A percentile compares a stretch with the other conserved stretches of the same genome.
phyloP scores from a whole-genome alignment of 192 early-diverging fungal genomes.

The Coemansia sp. region DNA sequence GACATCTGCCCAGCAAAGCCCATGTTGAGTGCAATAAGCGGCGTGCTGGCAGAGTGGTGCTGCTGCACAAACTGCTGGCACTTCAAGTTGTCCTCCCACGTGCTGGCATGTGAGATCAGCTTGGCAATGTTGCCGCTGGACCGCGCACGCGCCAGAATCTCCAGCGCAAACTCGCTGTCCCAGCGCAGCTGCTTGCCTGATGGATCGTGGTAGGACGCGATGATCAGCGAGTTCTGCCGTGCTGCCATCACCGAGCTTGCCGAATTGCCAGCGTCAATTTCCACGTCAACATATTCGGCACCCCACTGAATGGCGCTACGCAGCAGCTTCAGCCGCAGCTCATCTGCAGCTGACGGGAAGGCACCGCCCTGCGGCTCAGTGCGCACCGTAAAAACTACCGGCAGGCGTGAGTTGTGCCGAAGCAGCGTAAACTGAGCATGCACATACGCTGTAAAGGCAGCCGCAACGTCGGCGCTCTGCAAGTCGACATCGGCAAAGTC shows the following conservation, averaged over 20 bases:
- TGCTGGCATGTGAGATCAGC: constrained; percentile 78
- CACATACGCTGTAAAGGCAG: constrained; percentile 62
- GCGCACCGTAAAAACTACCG: constrained; percentile 93
- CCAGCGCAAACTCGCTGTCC: constrained; percentile 32
- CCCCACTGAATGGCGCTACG: constrained; percentile 76
- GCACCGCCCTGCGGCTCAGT: constrained; percentile 83
- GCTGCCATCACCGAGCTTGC: constrained; percentile 1
- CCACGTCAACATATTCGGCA: constrained; percentile 92
- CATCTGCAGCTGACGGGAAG: constrained; percentile 64
- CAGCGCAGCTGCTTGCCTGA: constrained; percentile 51
- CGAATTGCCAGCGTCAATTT: constrained; percentile 51
- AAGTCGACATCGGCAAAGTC: constrained; percentile 39
- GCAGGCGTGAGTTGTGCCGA: constrained; percentile 62
- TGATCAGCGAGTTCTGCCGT: constrained; percentile 61
- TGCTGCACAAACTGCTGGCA: constrained; percentile 67
- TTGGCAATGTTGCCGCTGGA: constrained; percentile 85
- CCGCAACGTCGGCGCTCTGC: constrained; percentile 7
- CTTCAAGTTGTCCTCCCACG: constrained; percentile 78
- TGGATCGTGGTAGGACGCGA: constrained; percentile 91
- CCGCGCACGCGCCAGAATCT: constrained; percentile 51
- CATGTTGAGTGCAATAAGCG: constrained; percentile 96
- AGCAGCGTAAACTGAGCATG: constrained; percentile 76
- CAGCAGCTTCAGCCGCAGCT: constrained; percentile 65
- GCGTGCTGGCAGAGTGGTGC: constrained; percentile 44
- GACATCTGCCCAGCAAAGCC: constrained; percentile 84